Base-by-base conservation (phyloP, 208 protist species). In the Trypanosoma melophagium region DNA sequence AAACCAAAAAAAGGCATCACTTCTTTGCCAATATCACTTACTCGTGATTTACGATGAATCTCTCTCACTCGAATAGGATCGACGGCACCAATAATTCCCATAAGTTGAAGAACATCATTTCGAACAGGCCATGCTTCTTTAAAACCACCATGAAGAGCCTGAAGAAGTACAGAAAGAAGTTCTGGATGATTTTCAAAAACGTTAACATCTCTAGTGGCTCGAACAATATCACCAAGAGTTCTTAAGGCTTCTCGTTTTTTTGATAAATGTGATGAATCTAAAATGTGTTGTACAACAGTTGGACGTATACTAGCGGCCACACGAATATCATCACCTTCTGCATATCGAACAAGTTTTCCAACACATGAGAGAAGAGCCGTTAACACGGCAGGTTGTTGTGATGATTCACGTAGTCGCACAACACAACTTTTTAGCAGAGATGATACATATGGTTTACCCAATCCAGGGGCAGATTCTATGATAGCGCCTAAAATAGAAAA, bases 101-200 rank as follows among this genome's bases (percentile, higher is more conserved):
- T 92, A 70, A 96, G 75, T 71, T 92, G 85, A 40, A 96, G 74
- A 47, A 95, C 88, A 70, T 96, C 92, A 55, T 83, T 70, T 42
- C 89, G 84, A n/a, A 96, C 81, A 41, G 84, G 85, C 85, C 86
- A 93, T 47, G 83, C 82, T 66, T 96, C 89, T 69, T 96, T 95
- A 60, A 93, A 94, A 42, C 87, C 82, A 49, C 89, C 89, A 62
- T 94, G 89, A 44, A 96, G 69, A 7, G 87, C 81, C 17, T 89
- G 84, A 54, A 94, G 77, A 35, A 96, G 77, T 7, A 92, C 87
- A 38, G 75, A 78, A 54, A 96, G 83, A 54, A 96, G 75, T 59
- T 90, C 83, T 28, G 86, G 83, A 71, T 94, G 76, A 13, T 66
- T 67, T 56, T 90, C 80, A 72, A 89, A 95, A 19, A 96, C 79